Evolutionary conservation across 371 early-diverging fungal species (phyloP).

Genomic region (Rhizopus microsporus): DNA sequence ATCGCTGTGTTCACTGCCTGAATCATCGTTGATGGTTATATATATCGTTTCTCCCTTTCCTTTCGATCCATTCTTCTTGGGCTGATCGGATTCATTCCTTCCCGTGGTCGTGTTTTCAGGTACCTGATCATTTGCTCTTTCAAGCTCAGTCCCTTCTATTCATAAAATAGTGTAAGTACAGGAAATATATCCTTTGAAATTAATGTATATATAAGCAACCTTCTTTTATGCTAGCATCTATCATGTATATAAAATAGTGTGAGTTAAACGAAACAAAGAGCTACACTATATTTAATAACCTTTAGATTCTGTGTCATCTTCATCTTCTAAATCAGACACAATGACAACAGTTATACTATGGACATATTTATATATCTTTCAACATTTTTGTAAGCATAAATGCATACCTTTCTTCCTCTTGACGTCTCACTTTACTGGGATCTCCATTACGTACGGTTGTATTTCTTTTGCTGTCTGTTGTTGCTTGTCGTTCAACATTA

Average conservation of each 20-base stretch:
- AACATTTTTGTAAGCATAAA: too few relatives aligned
- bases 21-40: neutral
- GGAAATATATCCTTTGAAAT: too few relatives aligned
- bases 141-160: neutral
- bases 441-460: too few relatives aligned
- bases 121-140: neutral
- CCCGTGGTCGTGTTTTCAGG: too few relatives aligned
- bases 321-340: slow-evolving; percentile 2
- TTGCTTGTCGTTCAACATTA: too few relatives aligned
- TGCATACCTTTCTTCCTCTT: too few relatives aligned
- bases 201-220: neutral
- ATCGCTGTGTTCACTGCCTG: neutral
- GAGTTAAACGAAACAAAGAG: neutral
- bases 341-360: neutral
- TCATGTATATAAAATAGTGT: neutral
- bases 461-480: neutral
- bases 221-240: neutral
- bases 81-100: neutral
- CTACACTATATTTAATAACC: neutral
- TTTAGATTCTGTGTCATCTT: neutral
- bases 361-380: too few relatives aligned
- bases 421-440: too few relatives aligned
- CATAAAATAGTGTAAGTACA: neutral
- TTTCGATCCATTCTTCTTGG: neutral
- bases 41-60: neutral